Evolutionary conservation across 495 filamentous ascomycete species (phyloP), one percentile per base, ranked within the genome.

Genomic region (Daldinia decipiens): DNA sequence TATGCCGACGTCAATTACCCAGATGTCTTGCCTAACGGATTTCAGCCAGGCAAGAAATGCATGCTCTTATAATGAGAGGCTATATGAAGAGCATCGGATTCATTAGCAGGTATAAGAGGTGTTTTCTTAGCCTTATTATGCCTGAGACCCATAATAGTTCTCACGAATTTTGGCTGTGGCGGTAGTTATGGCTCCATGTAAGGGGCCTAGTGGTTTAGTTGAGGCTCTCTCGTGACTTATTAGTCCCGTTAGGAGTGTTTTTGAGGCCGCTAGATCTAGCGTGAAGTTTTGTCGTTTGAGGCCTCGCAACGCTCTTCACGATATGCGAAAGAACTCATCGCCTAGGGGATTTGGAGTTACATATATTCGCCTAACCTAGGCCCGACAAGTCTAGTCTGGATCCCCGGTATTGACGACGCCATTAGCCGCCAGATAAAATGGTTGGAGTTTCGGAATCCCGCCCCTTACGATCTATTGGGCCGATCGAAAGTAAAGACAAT

Each of bases 21-120:
- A 8, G 75, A 77, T 29, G 52, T 67, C 50, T 57, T 77, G 15
- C 75, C 75, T 0, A 67, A 67, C 0, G 75, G 75, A 12, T 77
- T 77, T 24, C 70, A 71, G 27, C 70, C 75, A 21, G 75, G 75
- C 26, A 77, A 75, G 61, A 77, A 75, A 43, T 71, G 60, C 0
- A 62, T 65, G 56, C 50, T 70, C n/a, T 61, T 69, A 27, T 73
- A 50, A 66, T 34, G 13, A 45, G 17, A 39, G 19, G 21, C 8
- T 6, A 15, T 24, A 53, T 53, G 26, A 31, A 53, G 5, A 6
- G 50, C 26, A 53, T 29, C 17, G 43, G 43, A 47, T 34, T 32
- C 24, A 36, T 29, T 32, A 31, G 31, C 27, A 55, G 52, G 29
- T n/a, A n/a, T 5, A 24, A 24, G 19, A 21, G 17, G 3, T 47